Evolutionary conservation across 495 filamentous ascomycete species (phyloP).

Genomic region (Penicillium ochrochloron): DNA sequence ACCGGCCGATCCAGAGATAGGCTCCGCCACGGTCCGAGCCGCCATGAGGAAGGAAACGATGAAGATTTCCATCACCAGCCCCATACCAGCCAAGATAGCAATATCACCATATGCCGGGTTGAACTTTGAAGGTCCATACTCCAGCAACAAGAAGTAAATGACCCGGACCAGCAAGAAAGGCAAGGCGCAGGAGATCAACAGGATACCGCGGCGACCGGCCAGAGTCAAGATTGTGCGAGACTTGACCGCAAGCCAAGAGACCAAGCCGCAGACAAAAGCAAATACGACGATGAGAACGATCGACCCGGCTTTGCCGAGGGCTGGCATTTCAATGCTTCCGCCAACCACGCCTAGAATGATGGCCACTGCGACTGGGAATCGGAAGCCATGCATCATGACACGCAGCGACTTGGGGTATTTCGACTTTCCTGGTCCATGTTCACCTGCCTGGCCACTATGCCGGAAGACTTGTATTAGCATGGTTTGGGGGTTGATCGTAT

Average conservation of each 20-base stretch:
- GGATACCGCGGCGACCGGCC: slow-evolving; percentile 28
- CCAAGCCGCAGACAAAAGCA: slow-evolving; percentile 32
- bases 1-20: slow-evolving; percentile 17
- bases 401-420: slow-evolving; percentile 28
- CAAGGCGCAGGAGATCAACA: slow-evolving; percentile 27
- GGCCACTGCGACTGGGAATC: slow-evolving; percentile 33
- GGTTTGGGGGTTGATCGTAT: neutral
- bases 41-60: slow-evolving; percentile 27
- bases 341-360: slow-evolving; percentile 37
- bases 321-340: slow-evolving; percentile 23
- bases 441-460: slow-evolving; percentile 38
- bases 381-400: slow-evolving; percentile 29
- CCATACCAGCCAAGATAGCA: slow-evolving; percentile 34
- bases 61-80: slow-evolving; percentile 40
- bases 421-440: slow-evolving; percentile 37
- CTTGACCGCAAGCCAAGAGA: slow-evolving; percentile 30
- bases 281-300: slow-evolving; percentile 32
- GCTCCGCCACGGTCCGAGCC: slow-evolving; percentile 35
- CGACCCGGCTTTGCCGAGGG: slow-evolving; percentile 31
- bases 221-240: slow-evolving; percentile 29
- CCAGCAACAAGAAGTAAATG: slow-evolving; percentile 31
- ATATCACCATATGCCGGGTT: slow-evolving; percentile 28
- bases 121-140: slow-evolving; percentile 34
- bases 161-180: slow-evolving; percentile 36
- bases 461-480: neutral